Conservation (phyloP, 2,329 filamentous ascomycete genomes). For the Monilinia laxa region DNA sequence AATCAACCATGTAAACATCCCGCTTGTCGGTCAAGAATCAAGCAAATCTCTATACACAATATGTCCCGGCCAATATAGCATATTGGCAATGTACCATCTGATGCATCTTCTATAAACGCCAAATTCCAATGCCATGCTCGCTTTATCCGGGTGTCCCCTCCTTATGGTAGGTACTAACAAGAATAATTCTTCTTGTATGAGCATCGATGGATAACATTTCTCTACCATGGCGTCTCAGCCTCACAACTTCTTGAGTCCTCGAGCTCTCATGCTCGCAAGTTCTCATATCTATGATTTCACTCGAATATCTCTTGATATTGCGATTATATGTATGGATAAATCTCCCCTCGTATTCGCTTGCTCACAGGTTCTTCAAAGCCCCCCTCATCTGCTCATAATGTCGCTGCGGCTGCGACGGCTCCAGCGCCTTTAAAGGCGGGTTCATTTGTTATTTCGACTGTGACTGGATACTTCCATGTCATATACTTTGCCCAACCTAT, state of each 20-base stretch:
- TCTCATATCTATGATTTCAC: background rate
- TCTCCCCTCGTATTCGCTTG: background rate
- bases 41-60: constrained; percentile 7
- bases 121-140: constrained; percentile 3
- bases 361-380: background rate
- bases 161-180: background rate
- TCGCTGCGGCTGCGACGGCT: constrained; percentile 56
- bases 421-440: constrained; percentile 62
- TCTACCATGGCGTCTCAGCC: background rate
- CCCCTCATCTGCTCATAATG: constrained; percentile 28
- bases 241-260: background rate
- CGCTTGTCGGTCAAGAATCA: background rate
- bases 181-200: constrained; percentile 1
- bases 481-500: constrained; percentile 90
- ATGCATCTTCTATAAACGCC: constrained; percentile 11
- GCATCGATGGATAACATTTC: background rate
- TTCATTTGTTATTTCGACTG: constrained; percentile 65
- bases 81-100: background rate
- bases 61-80: background rate
- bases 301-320: background rate
- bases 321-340: background rate
- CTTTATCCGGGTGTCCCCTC: background rate
- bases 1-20: constrained; percentile 1
- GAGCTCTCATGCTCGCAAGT: background rate
- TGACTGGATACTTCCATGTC: constrained; percentile 88